Evolutionary conservation across 495 filamentous ascomycete genomes (phyloP), one percentile per base, ranked within the genome.

Genomic region (Penicillium egyptiacum): DNA sequence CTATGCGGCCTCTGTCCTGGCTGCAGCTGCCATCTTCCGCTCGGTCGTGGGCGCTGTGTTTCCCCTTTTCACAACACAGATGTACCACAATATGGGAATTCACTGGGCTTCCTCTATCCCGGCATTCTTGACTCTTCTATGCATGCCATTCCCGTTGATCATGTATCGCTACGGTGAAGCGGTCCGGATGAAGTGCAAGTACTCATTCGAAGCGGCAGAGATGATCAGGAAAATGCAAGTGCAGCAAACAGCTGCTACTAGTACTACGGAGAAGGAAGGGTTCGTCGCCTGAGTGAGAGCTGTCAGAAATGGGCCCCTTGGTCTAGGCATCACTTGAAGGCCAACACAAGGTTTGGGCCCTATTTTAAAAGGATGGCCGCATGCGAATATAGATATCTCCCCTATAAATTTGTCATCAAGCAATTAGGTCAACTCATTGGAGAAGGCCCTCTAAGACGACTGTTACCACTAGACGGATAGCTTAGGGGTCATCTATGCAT

Each of bases 21-120:
- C 89, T 0, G 87, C 88, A 8, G 90, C 87, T 64, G 75, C 84
- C 2, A 80, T 89, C 0, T 72, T 92, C n/a, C 78, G 83, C 19
- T 81, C 78, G 0, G 39, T 77, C 0, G 89, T 91, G 59, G 89
- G 89, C 47, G 83, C 86, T 35, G 85, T 80, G 0, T 92, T 94
- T 70, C 90, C 89, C 0, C 76, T 94, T 0, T 92, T 94, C 73
- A 92, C 89, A 0, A 83, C 80, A 0, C 72, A 85, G 49, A 88
- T 92, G 86, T 92, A 89, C 69, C 25, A 72, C 5, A 79, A 83
- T 61, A 77, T 93, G 0, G 88, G 89, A 46, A 83, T 87, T 50
- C 87, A 91, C 71, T 91, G 88, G 89, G 89, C 88, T 1, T 86
- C 81, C 16, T 83, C 82, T 0, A 78, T 93, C 45, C 87, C 88